Evolutionary conservation across 2,329 filamentous ascomycete genomes (phyloP), one percentile per base, ranked within the genome.

Genomic region (Xylaria hypoxylon): DNA sequence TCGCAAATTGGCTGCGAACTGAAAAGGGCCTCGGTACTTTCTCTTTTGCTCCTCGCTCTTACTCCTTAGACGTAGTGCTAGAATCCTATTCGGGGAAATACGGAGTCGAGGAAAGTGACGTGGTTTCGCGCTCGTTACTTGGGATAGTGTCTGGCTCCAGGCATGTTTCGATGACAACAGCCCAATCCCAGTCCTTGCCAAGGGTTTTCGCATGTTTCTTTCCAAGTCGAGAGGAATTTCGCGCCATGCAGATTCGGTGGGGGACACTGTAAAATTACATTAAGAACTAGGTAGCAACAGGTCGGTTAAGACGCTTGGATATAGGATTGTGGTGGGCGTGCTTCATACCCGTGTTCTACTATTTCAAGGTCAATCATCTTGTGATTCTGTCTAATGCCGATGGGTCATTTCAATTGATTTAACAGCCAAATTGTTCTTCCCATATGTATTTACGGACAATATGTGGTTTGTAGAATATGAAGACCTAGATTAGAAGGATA

Each of bases 11-110:
- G 68, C 65, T 0, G 59, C 69, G 24, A 63, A 59, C 24, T 38
- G 42, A 33, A 75, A 71, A 3, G 51, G 31, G 42, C 24, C 5
- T 2, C 61, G 33, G 52, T 74, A 74, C 38, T 53, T 66, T 19
- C 55, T 51, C 55, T 68, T 72, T 28, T 72, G 69, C 2, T 59
- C 44, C 2, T 70, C 65, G 2, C 65, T 72, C 55, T 68, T 72
- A 38, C 59, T 56, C 51, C 62, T 67, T 2, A 77, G 45, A n/a
- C 73, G 70, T 2, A 76, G 62, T n/a, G 72, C 68, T 6, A 77
- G 19, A 15, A 76, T 62, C 1, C 73, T 72, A 53, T 51, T 74
- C 8, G 76, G 76, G 1, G 73, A 73, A 6, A 61, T 5, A 6
- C 40, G 55, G 24, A 73, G 62, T 1, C 35, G 38, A 13, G 71